Conservation (phyloP, 306 rosid genomes). For the Begonia loranthoides region DNA sequence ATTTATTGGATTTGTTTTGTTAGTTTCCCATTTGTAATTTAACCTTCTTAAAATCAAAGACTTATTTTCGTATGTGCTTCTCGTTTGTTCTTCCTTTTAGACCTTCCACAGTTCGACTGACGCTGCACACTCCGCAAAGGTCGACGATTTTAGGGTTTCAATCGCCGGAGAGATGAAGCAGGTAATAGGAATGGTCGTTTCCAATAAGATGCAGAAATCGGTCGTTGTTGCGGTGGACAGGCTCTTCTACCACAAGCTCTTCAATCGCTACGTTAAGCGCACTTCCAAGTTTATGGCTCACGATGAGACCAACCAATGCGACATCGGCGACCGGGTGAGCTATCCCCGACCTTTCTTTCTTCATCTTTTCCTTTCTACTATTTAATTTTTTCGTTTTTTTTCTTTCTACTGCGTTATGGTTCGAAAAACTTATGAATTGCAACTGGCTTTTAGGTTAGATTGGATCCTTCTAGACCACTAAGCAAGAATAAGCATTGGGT, state of each 20-base stretch:
- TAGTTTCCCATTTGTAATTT: too few relatives aligned
- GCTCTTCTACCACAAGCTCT: constrained; percentile 48
- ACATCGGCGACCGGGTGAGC: constrained; percentile 65
- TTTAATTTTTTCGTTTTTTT: neutral
- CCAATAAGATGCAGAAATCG: constrained; percentile 96
- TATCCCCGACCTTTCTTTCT: neutral
- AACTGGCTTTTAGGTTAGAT: constrained; percentile 38
- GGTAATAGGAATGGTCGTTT: constrained; percentile 79
- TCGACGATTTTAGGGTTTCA: constrained; percentile 2
- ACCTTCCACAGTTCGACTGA: too few relatives aligned
- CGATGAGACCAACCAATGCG: constrained; percentile 50
- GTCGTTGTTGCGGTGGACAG: constrained; percentile 91
- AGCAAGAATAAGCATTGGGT: constrained; percentile 79
- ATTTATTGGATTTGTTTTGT: too few relatives aligned
- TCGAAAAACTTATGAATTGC: neutral
- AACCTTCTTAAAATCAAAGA: too few relatives aligned
- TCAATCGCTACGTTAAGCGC: constrained; percentile 69
- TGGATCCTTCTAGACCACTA: constrained; percentile 74
- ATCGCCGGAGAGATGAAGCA: constrained; percentile 44
- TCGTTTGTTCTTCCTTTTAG: too few relatives aligned
- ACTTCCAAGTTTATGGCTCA: constrained; percentile 97
- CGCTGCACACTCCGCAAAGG: too few relatives aligned
- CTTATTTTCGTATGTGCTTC: too few relatives aligned
- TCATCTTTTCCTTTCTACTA: neutral
- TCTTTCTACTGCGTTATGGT: neutral